Evolutionary conservation across 73 alveolate genomes (phyloP), one percentile per base, ranked within the genome.

Genomic region (Symbiodinium pilosum): DNA sequence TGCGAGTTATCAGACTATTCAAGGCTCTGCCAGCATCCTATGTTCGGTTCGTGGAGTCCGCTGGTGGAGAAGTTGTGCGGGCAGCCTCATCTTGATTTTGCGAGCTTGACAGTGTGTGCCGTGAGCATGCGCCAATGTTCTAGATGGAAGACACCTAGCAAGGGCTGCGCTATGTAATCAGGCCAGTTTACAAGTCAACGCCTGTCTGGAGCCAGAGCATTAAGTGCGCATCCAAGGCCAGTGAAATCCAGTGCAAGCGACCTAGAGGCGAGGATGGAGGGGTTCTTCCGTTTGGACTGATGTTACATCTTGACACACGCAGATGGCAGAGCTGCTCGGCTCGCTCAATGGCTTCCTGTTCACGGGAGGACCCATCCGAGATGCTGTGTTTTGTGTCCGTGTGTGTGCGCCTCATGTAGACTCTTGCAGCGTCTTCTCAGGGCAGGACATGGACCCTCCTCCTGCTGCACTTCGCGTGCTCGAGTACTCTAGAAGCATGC

Each of bases 391-490:
- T 20, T 9, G n/a, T n/a, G n/a, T n/a, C n/a, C n/a, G n/a, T n/a
- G 32, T 8, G 51, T n/a, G 34, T 16, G n/a, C 36, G 0, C 88
- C 51, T 41, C 43, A 9, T n/a, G 24, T 12, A 41, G 18, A 16
- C 51, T 12, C 64, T 41, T 8, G 51, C 20, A 38, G 28, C 26
- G 32, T 2, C 1, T 88, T 69, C 95, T 4, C 39, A 64, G 81
- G 81, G 81, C 81, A 64, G 81, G 95, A 88, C 54, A 4, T 88
- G 73, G 87, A 88, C 24, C 95, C 86, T 12, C 95, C 95, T 12
- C 73, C 95, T 2, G 95, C 95, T n/a, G 95, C 95, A 18, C 71
- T 14, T 52, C 95, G 86, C 8, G 95, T 88, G 77, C 95, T 88
- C 4, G 39, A 88, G 43, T 86, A 84, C 47, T 88, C 95, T 12